Evolutionary conservation across 257 asterid species (phyloP), one percentile per base, ranked within the genome.

Genomic region (Jacaranda mimosifolia): DNA sequence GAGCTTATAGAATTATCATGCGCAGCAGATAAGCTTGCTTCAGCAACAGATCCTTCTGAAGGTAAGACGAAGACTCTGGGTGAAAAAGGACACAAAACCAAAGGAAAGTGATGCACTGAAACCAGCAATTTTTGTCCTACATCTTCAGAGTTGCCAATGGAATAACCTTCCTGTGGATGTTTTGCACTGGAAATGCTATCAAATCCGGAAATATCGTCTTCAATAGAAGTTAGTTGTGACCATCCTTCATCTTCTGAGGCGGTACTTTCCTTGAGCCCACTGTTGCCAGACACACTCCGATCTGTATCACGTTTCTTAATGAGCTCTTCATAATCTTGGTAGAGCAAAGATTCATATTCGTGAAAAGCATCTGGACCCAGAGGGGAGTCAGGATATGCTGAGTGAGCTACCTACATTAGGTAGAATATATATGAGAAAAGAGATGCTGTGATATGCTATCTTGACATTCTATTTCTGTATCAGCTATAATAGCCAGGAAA

Each of bases 371-470:
- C 99, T 42, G 98, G 97, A 70, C 99, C 98, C 79, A 96, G 88
- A 80, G 99, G 99, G 59, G 99, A 93, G 78, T 93, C 97, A 74
- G 99, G 97, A 84, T 88, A 93, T 74, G 97, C 85, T 32, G 99
- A 93, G 89, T 96, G 98, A 77, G 94, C 88, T 64, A 86, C 88
- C 99, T 93, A 88, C 66, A 84, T 68, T 79, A 63, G 58, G 73
- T 59, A 82, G 63, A 42, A 78, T 68, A 77, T 40, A 73, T 68
- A 63, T 80, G 73, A 68, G 55, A 35, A 81, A n/a, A 67, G 35
- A 66, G 51, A 68, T 73, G 42, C 10, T 26, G 21, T 6, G 21
- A 57, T 72, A 57, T 74, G 56, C 63, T 68, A 82, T 32, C 48
- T 32, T 46, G 49, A 68, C 78, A 19, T 65, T 72, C 21, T 67